These are phyloP conservation scores for Avena sativa DNA, from an alignment of 176 grass and related monocot species.

Conservation along the genomic window DNA sequence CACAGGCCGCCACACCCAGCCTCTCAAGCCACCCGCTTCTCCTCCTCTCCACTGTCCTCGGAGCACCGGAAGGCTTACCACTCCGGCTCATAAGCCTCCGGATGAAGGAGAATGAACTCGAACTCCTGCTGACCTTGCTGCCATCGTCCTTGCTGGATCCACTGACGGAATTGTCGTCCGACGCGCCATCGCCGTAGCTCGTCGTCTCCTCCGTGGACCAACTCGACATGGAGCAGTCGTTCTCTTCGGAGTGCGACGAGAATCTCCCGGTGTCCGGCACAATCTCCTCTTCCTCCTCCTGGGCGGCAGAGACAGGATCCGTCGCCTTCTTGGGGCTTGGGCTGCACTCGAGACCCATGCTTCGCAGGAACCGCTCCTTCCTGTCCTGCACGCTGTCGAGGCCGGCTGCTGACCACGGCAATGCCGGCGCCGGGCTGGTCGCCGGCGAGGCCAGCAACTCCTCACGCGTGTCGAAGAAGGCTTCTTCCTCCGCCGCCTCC, in stretches of 20 bases:
- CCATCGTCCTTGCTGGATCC: conserved; percentile 51
- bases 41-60: conserved; percentile 51
- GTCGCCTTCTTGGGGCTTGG: conserved; percentile 25
- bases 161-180: conserved; percentile 53
- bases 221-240: conserved; percentile 62
- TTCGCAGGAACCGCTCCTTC: conserved; percentile 64
- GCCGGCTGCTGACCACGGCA: conserved; percentile 47
- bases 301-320: not conserved
- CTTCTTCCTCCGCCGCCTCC: conserved; percentile 50
- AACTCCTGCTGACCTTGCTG: conserved; percentile 50
- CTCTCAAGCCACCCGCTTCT: conserved; percentile 71
- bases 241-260: conserved; percentile 52
- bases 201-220: conserved; percentile 62
- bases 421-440: conserved; percentile 45
- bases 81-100: conserved; percentile 49
- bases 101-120: conserved; percentile 53
- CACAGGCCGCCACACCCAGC: conserved; percentile 54
- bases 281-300: not conserved
- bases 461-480: conserved; percentile 55
- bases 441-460: conserved; percentile 42
- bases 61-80: conserved; percentile 41
- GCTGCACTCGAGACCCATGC: conserved; percentile 56
- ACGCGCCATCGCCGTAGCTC: conserved; percentile 40
- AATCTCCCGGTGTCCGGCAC: conserved; percentile 40
- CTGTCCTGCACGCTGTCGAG: conserved; percentile 51